Evolutionary conservation across 2,329 filamentous ascomycete genomes (phyloP).

Genomic region (Chaetoscypha palmicola): DNA sequence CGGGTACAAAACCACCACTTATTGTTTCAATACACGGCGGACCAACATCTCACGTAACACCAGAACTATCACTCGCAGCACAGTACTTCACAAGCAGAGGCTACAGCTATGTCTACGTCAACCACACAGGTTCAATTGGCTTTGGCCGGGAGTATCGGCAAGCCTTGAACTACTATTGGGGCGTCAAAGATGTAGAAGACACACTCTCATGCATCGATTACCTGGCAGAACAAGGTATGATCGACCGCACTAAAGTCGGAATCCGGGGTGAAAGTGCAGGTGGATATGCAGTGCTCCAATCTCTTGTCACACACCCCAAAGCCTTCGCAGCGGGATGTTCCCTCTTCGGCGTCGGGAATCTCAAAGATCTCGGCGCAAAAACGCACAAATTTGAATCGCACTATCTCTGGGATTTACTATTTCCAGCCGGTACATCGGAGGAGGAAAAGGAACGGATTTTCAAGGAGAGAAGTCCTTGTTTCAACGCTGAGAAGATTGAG

Average conservation of each 20-base stretch:
- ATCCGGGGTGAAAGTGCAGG: conserved; percentile 46
- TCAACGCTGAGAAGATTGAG: conserved; percentile 40
- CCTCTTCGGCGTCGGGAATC: conserved; percentile 44
- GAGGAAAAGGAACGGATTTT: conserved; percentile 38
- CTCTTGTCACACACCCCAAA: conserved; percentile 39
- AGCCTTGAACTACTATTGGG: conserved; percentile 43
- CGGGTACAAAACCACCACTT: conserved; percentile 38
- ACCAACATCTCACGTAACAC: conserved; percentile 38
- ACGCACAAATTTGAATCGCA: conserved; percentile 52
- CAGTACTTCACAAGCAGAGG: conserved; percentile 50
- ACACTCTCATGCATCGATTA: conserved; percentile 40
- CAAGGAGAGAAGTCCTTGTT: conserved; percentile 42
- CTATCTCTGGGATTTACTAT: conserved; percentile 42
- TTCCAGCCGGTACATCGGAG: conserved; percentile 30
- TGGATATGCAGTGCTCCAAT: conserved; percentile 47
- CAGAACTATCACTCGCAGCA: conserved; percentile 37
- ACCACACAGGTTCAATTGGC: conserved; percentile 46
- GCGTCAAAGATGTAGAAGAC: conserved; percentile 44
- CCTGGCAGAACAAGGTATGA: conserved; percentile 33
- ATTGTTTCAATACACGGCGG: conserved; percentile 47
- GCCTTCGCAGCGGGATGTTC: conserved; percentile 44
- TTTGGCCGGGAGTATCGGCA: conserved; percentile 45
- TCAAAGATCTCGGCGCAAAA: conserved; percentile 38
- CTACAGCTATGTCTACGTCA: conserved; percentile 44
- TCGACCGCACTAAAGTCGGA: conserved; percentile 33